Conservation (phyloP, 139 green algal species). For the Pleodorina starrii region DNA sequence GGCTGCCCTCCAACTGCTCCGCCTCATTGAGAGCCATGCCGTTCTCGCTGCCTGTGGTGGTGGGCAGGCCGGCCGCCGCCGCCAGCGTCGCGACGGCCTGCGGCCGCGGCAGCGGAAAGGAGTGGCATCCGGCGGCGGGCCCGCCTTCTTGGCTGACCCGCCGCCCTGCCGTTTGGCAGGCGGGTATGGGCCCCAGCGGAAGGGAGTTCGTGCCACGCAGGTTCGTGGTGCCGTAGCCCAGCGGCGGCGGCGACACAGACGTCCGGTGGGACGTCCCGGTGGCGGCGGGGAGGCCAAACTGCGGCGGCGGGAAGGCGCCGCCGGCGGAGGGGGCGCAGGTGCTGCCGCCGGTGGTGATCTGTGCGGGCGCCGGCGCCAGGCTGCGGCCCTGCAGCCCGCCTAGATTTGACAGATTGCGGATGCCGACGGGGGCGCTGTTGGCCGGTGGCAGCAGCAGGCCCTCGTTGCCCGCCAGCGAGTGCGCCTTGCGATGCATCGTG, state of each 20-base stretch:
- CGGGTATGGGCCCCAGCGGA: not conserved
- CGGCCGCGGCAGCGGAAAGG: not conserved
- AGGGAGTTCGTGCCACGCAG: not conserved
- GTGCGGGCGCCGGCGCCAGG: not conserved
- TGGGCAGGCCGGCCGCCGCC: not conserved
- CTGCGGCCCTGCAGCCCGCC: constrained; percentile 30
- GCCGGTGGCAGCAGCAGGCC: not conserved
- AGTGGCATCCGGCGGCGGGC: not conserved
- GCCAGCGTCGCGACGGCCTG: too few species aligned
- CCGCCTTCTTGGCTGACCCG: not conserved
- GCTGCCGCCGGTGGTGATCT: not conserved
- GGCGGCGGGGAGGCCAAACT: not conserved
- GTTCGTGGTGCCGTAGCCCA: not conserved
- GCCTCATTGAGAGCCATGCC: not conserved
- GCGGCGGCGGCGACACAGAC: not conserved
- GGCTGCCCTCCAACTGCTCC: not conserved
- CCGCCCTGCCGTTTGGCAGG: not conserved
- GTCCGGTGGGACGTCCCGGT: not conserved
- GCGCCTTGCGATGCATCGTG: constrained; percentile 3
- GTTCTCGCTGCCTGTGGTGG: not conserved
- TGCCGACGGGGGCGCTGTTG: not conserved
- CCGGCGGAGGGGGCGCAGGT: not conserved
- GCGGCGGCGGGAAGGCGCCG: not conserved
- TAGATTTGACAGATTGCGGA: not conserved
- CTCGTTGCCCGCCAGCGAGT: constrained; percentile 30